Conservation (phyloP, 371 early-diverging fungal genomes). For the Apophysomyces elegans region DNA sequence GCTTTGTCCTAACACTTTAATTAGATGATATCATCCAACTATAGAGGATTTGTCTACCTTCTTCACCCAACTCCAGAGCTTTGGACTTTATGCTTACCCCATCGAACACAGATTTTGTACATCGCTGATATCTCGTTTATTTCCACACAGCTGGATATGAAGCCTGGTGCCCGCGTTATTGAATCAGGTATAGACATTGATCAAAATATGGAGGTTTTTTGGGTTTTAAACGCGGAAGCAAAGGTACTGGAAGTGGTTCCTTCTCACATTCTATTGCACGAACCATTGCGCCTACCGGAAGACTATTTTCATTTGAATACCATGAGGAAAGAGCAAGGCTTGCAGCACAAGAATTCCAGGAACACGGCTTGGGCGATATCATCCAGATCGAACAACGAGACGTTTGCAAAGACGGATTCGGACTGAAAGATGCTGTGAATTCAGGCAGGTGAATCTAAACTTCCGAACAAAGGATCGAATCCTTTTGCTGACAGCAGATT, state of each 20-base stretch:
- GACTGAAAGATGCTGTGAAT: slow-evolving; percentile 68
- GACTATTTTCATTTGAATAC: slow-evolving; percentile 93
- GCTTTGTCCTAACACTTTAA: background rate
- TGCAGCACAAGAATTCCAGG: slow-evolving; percentile 80
- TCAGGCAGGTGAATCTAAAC: slow-evolving; percentile 56
- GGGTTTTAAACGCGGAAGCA: background rate
- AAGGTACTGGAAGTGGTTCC: slow-evolving; percentile 94
- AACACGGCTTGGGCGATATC: slow-evolving; percentile 72
- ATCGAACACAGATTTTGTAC: slow-evolving; percentile 96
- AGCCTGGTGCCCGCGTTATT: slow-evolving; percentile 84
- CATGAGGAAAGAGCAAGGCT: slow-evolving; percentile 78
- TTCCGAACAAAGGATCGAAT: background rate
- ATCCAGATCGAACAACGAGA: slow-evolving; percentile 82
- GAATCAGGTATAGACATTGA: slow-evolving; percentile 73
- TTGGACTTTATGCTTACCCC: slow-evolving; percentile 92
- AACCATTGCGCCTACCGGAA: slow-evolving; percentile 85
- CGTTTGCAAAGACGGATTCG: slow-evolving; percentile 93
- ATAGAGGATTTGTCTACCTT: slow-evolving; percentile 85
- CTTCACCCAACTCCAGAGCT: slow-evolving; percentile 95
- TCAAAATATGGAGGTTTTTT: background rate
- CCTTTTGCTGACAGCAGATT: background rate
- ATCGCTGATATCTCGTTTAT: slow-evolving; percentile 92
- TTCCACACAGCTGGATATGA: slow-evolving; percentile 76
- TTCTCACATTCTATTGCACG: slow-evolving; percentile 94
- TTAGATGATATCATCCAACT: slow-evolving; percentile 71